A percentile compares a stretch with the other conserved stretches of the same genome.
These are phyloP conservation scores for Penicillium lagena DNA, from an alignment of 495 filamentous ascomycete genomes.

Conservation along the genomic window DNA sequence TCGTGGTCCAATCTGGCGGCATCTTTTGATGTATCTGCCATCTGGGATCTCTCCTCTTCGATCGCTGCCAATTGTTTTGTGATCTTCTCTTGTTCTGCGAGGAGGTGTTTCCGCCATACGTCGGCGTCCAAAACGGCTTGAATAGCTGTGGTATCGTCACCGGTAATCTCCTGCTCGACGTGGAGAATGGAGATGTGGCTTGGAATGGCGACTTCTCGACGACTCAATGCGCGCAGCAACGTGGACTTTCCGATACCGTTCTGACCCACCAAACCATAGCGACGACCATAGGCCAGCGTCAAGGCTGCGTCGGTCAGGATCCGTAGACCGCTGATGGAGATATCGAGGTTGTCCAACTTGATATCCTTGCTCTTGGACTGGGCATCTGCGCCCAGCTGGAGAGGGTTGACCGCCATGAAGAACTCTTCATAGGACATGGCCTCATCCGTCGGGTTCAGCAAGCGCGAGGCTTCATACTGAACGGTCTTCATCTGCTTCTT, in stretches of 20 bases:
- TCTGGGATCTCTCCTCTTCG: conserved; percentile 67
- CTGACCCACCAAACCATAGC: conserved; percentile 96
- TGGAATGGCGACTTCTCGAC: conserved; percentile 89
- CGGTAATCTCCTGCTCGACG: conserved; percentile 97
- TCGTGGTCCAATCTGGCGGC: conserved; percentile 78
- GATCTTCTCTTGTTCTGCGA: conserved; percentile 92
- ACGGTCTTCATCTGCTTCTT: conserved; percentile 98
- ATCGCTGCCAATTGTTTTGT: conserved; percentile 67
- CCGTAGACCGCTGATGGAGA: conserved; percentile 80
- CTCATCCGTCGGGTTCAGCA: conserved; percentile 75
- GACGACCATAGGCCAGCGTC: conserved; percentile 85
- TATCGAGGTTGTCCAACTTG: conserved; percentile 93
- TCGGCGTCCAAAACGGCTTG: conserved; percentile 97
- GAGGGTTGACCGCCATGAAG: conserved; percentile 97
- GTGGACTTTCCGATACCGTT: conserved; percentile 99
- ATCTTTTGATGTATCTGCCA: conserved; percentile 84
- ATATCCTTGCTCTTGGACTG: conserved; percentile 94
- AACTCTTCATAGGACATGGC: conserved; percentile 98
- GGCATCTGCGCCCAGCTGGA: conserved; percentile 74
- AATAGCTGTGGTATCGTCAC: conserved; percentile 91
- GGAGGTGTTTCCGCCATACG: conserved; percentile 95
- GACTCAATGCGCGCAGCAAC: conserved; percentile 80
- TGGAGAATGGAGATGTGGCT: conserved; percentile 98
- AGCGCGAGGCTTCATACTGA: conserved; percentile 89
- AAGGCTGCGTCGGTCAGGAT: conserved; percentile 87